These are phyloP conservation scores for Phytophthora hibernalis DNA, from an alignment of 352 stramenopile species.

Conservation along the genomic window DNA sequence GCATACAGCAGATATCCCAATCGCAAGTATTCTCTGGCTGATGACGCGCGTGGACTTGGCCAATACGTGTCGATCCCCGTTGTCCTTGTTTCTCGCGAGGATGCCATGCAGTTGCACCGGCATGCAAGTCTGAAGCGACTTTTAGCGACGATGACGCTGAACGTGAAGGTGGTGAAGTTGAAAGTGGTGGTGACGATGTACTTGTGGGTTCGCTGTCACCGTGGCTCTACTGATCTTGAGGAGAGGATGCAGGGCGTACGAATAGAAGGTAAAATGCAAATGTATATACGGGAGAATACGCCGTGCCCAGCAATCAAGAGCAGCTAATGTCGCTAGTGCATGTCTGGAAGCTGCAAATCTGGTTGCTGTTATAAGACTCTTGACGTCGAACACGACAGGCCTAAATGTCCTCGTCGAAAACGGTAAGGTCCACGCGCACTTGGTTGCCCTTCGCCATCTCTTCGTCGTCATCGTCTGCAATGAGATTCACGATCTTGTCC, in stretches of 20 bases:
- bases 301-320: neutral
- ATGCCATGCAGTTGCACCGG: slow-evolving; percentile 57
- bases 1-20: slow-evolving; percentile 44
- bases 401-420: slow-evolving; percentile 79
- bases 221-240: slow-evolving; percentile 66
- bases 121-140: slow-evolving; percentile 28
- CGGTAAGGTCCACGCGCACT: slow-evolving; percentile 78
- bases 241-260: slow-evolving; percentile 9
- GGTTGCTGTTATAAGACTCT: neutral
- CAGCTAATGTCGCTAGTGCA: neutral
- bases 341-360: too few relatives aligned
- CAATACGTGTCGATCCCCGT: slow-evolving; percentile 67
- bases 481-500: slow-evolving; percentile 78
- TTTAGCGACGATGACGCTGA: slow-evolving; percentile 17
- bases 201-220: slow-evolving; percentile 63
- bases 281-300: slow-evolving; percentile 17
- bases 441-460: slow-evolving; percentile 79
- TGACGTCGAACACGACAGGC: neutral
- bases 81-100: slow-evolving; percentile 67
- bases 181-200: slow-evolving; percentile 11
- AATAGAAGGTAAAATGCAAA: slow-evolving; percentile 36
- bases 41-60: slow-evolving; percentile 55
- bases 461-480: slow-evolving; percentile 75
- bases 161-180: neutral
- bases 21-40: slow-evolving; percentile 72